Evolutionary conservation across 1,139 yeast genomes (phyloP).

Genomic region (Candida sp.): DNA sequence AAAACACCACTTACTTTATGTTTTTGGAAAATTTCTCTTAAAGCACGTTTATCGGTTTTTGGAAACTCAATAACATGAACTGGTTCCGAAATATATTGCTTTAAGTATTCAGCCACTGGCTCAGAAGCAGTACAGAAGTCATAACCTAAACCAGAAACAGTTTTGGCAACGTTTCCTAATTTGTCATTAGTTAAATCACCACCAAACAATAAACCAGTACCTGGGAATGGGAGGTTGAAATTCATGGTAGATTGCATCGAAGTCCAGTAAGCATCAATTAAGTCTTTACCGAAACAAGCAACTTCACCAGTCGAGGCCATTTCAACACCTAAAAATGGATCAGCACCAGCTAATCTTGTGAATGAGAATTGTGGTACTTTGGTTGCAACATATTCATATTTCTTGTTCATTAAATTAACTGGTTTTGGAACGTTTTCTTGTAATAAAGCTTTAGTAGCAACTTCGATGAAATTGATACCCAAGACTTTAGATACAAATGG

Average conservation of each 20-base stretch:
- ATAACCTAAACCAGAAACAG: conserved; percentile 73
- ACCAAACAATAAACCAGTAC: conserved; percentile 86
- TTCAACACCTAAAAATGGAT: conserved; percentile 97
- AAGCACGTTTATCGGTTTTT: conserved; percentile 85
- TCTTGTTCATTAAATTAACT: conserved; percentile 60
- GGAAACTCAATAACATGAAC: conserved; percentile 83
- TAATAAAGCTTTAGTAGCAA: conserved; percentile 84
- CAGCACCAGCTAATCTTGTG: conserved; percentile 98
- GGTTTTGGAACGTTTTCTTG: conserved; percentile 71
- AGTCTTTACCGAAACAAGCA: conserved; percentile 89
- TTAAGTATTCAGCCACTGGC: conserved; percentile 67
- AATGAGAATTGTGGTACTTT: conserved; percentile 98
- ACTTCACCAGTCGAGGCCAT: conserved; percentile 99
- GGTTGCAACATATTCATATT: conserved; percentile 80
- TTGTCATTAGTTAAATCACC: conserved; percentile 79
- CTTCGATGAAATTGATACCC: conserved; percentile 91
- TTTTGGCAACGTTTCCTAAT: conserved; percentile 70
- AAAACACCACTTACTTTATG: conserved; percentile 83
- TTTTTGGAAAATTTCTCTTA: conserved; percentile 89
- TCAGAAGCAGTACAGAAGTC: conserved; percentile 75
- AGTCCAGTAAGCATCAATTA: conserved; percentile 95
- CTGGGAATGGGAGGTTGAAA: conserved; percentile 89
- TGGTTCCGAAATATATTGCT: conserved; percentile 41
- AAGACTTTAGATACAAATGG: conserved; percentile 97
- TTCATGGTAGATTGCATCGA: conserved; percentile 97